Evolutionary conservation across 2,329 filamentous ascomycete species (phyloP), one percentile per base, ranked within the genome.

Genomic region (Teratosphaeria epicoccoides): DNA sequence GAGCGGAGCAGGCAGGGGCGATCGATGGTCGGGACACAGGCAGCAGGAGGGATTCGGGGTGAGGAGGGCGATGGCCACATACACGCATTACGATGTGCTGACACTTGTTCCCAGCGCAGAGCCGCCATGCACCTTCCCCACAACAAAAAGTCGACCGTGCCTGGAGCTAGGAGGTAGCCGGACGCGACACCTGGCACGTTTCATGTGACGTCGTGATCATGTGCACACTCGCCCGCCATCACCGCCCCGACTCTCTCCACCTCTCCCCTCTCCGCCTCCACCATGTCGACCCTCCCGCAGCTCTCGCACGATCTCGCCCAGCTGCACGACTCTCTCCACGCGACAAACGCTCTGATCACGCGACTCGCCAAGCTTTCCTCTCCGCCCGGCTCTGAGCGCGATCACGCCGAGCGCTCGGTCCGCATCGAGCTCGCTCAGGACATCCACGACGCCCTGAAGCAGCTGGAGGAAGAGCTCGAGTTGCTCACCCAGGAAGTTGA

Each of bases 401-500:
- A 76, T 67, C 63, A 76, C 74, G 75, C 85, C 76, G 55, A 57
- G 23, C 49, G 55, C 50, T 77, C 81, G 56, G 75, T 76, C 5
- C 81, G 84, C 51, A 68, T 83, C 20, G 89, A 95, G 70, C 78
- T 96, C 28, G 81, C 82, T 57, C 76, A 80, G 22, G 89, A 96
- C 67, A 95, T 96, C 57, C 83, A 85, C 59, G 82, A 87, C 62
- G 79, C 79, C 17, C 70, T 96, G 55, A 84, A 87, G 60, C 83
- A 87, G 52, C 80, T 86, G 47, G 84, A 94, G 61, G 88, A 94
- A 56, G 88, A 95, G 53, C 79, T 93, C 57, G 90, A 95, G 67
- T 70, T 93, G 17, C 66, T 96, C 28, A 76, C 75, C 46, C 88
- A 93, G 65, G 89, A 95, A 62, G 77, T 88, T 24, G 79, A 85